These are phyloP conservation scores for Passiflora organensis DNA, from an alignment of 345 rosid genomes.

Conservation along the genomic window DNA sequence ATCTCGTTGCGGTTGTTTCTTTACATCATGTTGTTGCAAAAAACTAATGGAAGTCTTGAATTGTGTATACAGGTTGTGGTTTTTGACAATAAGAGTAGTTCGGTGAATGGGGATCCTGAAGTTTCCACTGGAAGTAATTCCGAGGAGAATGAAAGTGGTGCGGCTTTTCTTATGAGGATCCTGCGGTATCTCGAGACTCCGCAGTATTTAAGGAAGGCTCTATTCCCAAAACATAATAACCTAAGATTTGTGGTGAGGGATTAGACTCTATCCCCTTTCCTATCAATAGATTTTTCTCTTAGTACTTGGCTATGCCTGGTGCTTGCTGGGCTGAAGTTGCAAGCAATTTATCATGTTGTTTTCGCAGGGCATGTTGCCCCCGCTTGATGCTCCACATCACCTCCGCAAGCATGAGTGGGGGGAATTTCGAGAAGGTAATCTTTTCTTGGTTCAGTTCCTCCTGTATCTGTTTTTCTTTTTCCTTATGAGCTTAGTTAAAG, in stretches of 20 bases:
- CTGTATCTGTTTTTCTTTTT: too few species aligned
- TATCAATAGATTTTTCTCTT: too few species aligned
- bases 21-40: too few species aligned
- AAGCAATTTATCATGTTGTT: neutral
- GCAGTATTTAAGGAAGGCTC: slow-evolving; percentile 76
- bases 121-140: slow-evolving; percentile 15
- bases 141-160: slow-evolving; percentile 65
- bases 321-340: slow-evolving; percentile 1
- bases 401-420: slow-evolving; percentile 96
- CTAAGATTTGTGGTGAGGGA: slow-evolving; percentile 74
- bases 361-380: slow-evolving; percentile 82
- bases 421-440: slow-evolving; percentile 75
- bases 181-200: slow-evolving; percentile 88
- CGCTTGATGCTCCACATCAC: slow-evolving; percentile 98
- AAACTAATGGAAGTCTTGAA: too few species aligned
- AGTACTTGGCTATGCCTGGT: slow-evolving; percentile 5
- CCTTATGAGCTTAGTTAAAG: neutral
- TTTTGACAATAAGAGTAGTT: slow-evolving; percentile 54
- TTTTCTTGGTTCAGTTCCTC: neutral
- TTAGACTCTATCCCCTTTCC: neutral
- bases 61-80: slow-evolving; percentile 77
- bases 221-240: slow-evolving; percentile 74
- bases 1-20: too few species aligned
- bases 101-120: slow-evolving; percentile 26
- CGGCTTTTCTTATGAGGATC: slow-evolving; percentile 71